Conservation (phyloP, 176 grass and related monocot species). For the Avena eriantha region DNA sequence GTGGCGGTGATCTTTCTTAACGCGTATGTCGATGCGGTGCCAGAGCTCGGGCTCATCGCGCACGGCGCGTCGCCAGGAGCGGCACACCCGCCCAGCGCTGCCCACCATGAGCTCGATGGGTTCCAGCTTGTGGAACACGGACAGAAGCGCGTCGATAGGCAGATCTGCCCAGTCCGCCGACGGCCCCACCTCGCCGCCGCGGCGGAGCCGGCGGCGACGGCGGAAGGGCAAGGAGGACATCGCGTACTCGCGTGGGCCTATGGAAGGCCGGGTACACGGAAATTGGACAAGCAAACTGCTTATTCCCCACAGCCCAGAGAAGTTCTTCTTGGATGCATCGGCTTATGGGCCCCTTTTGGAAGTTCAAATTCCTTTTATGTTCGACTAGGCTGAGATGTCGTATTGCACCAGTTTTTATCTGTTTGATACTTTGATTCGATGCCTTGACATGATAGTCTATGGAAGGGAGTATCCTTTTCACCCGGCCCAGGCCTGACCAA, state of each 20-base stretch:
- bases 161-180: conserved; percentile 12
- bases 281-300: not conserved
- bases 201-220: not conserved
- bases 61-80: not conserved
- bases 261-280: not conserved
- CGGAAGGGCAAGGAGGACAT: not conserved
- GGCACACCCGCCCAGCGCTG: conserved; percentile 3
- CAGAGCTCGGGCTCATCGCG: conserved; percentile 1
- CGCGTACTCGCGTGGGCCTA: not conserved
- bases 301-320: not conserved
- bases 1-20: not conserved
- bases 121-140: not conserved
- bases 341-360: not conserved
- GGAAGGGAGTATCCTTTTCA: too few relatives aligned
- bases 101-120: not conserved
- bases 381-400: not conserved
- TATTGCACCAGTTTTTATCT: too few relatives aligned
- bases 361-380: not conserved
- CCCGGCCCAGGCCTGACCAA: too few relatives aligned
- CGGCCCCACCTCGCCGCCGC: not conserved
- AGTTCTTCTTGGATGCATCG: not conserved
- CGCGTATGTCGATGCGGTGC: not conserved
- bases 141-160: not conserved
- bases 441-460: too few relatives aligned
- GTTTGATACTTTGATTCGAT: too few relatives aligned